These are phyloP conservation scores for Polysphondylium violaceum DNA, from an alignment of 78 protist species.

Conservation along the genomic window DNA sequence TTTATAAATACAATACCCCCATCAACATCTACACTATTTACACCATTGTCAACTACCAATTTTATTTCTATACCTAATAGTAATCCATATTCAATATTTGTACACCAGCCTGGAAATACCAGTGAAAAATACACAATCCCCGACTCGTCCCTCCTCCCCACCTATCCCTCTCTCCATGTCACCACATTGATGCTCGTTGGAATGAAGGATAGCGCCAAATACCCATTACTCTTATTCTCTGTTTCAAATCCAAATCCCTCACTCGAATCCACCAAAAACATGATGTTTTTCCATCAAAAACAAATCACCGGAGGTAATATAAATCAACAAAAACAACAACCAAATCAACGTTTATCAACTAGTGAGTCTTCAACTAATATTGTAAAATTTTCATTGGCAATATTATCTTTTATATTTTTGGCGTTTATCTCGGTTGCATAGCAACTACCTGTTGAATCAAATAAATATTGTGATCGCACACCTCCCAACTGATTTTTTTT, in stretches of 20 bases:
- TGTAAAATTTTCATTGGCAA: slow-evolving; percentile 28
- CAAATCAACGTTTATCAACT: neutral
- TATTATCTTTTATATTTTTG: slow-evolving; percentile 43
- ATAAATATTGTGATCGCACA: neutral
- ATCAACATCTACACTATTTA: too few species aligned
- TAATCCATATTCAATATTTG: slow-evolving; percentile 25
- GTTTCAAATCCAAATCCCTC: slow-evolving; percentile 20
- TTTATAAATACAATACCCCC: too few species aligned
- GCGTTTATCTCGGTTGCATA: slow-evolving; percentile 33
- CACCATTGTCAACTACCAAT: slow-evolving; percentile 30
- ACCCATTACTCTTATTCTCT: slow-evolving; percentile 20
- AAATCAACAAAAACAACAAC: slow-evolving; percentile 2
- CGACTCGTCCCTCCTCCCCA: neutral
- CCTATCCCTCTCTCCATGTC: neutral
- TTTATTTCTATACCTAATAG: slow-evolving; percentile 37
- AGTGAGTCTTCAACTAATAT: slow-evolving; percentile 17
- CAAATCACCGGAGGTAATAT: neutral
- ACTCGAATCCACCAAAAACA: slow-evolving; percentile 7
- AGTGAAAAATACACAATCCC: neutral
- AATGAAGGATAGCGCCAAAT: neutral
- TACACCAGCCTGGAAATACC: slow-evolving; percentile 33
- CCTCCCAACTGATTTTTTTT: neutral
- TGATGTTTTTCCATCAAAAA: neutral
- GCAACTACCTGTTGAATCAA: too few species aligned
- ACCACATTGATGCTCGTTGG: slow-evolving; percentile 40